Evolutionary conservation across 2,329 filamentous ascomycete genomes (phyloP).

Genomic region (Cladosporium sp.): DNA sequence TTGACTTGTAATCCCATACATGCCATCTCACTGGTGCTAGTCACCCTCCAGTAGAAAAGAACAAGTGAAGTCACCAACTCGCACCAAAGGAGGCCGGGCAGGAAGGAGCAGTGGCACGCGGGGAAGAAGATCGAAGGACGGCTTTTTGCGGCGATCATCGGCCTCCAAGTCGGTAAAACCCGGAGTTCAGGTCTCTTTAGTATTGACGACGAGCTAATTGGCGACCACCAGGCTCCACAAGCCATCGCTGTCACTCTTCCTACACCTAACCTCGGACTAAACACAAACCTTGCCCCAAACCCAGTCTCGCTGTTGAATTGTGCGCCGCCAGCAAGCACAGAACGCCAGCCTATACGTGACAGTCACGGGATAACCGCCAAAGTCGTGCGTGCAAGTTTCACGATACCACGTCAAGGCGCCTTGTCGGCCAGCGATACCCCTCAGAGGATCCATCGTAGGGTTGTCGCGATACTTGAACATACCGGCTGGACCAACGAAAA

Average conservation of each 20-base stretch:
- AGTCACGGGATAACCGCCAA: not conserved
- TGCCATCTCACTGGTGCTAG: not conserved
- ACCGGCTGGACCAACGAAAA: not conserved
- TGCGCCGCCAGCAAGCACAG: not conserved
- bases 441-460: not conserved
- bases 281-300: not conserved
- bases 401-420: not conserved
- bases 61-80: not conserved
- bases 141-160: too few relatives aligned
- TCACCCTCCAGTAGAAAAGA: too few relatives aligned
- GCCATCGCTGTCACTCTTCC: conserved; percentile 4
- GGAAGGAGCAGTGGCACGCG: not conserved
- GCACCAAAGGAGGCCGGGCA: not conserved
- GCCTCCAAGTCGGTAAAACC: too few relatives aligned
- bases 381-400: not conserved
- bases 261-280: not conserved
- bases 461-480: not conserved
- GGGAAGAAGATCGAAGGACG: not conserved
- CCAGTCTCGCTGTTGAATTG: not conserved
- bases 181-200: conserved; percentile 11
- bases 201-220: conserved; percentile 18
- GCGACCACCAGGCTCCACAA: conserved; percentile 12
- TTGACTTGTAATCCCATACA: not conserved
- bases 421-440: not conserved
- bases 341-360: not conserved